These are phyloP conservation scores for Penicillium fimorum DNA, from an alignment of 495 filamentous ascomycete species.

Conservation along the genomic window DNA sequence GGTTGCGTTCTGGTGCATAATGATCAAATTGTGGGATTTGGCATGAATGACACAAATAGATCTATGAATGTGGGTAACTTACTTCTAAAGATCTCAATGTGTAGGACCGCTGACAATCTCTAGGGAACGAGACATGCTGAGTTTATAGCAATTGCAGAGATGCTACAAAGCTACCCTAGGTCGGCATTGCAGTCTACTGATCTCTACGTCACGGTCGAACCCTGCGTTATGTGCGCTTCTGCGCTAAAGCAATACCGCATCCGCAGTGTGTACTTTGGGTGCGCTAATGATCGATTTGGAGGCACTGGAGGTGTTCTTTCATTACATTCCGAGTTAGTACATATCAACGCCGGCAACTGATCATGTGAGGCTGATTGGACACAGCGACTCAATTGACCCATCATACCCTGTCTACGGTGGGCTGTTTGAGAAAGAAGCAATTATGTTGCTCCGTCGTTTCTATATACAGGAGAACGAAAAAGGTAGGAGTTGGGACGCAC, in stretches of 20 bases:
- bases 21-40: conserved; percentile 70
- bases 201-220: conserved; percentile 95
- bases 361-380: conserved; percentile 14
- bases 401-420: conserved; percentile 78
- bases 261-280: conserved; percentile 87
- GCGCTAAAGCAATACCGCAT: conserved; percentile 80
- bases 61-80: conserved; percentile 61
- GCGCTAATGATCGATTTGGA: conserved; percentile 91
- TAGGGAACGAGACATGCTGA: conserved; percentile 94
- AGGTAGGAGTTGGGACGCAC: conserved; percentile 45
- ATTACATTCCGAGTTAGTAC: conserved; percentile 69
- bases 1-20: conserved; percentile 88
- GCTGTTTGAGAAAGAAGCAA: conserved; percentile 80
- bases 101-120: background rate
- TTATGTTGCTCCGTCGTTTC: conserved; percentile 86
- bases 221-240: conserved; percentile 98
- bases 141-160: conserved; percentile 74
- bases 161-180: conserved; percentile 55
- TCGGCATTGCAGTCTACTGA: conserved; percentile 66
- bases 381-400: conserved; percentile 59
- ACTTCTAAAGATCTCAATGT: background rate
- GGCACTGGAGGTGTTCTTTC: conserved; percentile 89
- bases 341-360: background rate
- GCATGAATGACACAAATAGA: conserved; percentile 95
- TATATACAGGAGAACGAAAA: conserved; percentile 96